A percentile compares a stretch with the other conserved stretches of the same genome.
phyloP scores from a whole-genome alignment of 2,329 filamentous ascomycete species.

The Cladosporium sp. region DNA sequence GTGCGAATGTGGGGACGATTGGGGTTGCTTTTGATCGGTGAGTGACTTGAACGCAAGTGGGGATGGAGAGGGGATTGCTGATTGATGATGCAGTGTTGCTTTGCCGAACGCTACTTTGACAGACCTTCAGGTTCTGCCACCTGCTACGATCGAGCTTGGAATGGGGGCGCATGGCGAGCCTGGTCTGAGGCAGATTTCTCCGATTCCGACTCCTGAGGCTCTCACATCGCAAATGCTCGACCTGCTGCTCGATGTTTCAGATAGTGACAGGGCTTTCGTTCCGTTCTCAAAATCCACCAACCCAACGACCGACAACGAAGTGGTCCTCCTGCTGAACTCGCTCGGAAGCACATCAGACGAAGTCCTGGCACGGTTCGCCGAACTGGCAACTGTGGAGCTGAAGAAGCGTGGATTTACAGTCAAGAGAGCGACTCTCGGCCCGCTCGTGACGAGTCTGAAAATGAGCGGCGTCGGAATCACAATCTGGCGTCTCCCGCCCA shows the following conservation, averaged over 20 bases:
- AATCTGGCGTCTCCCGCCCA: constrained; percentile 30
- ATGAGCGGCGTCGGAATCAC: constrained; percentile 36
- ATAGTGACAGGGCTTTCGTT: constrained; percentile 31
- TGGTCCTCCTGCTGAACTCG: constrained; percentile 32
- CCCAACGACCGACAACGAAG: constrained; percentile 25
- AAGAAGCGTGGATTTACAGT: constrained; percentile 28
- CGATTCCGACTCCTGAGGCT: constrained; percentile 28
- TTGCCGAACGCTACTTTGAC: constrained; percentile 49
- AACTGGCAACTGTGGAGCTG: constrained; percentile 27
- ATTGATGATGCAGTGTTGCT: constrained; percentile 24
- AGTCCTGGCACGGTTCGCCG: constrained; percentile 31
- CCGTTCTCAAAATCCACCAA: constrained; percentile 29
- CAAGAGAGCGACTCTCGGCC: constrained; percentile 29
- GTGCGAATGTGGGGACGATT: constrained; percentile 31
- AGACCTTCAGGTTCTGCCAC: constrained; percentile 50
- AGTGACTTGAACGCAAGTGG: not conserved
- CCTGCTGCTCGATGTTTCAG: constrained; percentile 28
- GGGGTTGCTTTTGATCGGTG: constrained; percentile 32
- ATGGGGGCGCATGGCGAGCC: constrained; percentile 64
- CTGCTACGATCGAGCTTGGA: constrained; percentile 55
- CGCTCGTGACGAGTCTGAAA: constrained; percentile 32
- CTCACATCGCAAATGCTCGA: constrained; percentile 32
- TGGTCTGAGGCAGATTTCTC: constrained; percentile 51
- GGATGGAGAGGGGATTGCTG: constrained; percentile 2
- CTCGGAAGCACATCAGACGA: constrained; percentile 33